These are phyloP conservation scores for Amaranthus hypochondriacus DNA, from an alignment of 148 eudicot genomes.

Conservation along the genomic window DNA sequence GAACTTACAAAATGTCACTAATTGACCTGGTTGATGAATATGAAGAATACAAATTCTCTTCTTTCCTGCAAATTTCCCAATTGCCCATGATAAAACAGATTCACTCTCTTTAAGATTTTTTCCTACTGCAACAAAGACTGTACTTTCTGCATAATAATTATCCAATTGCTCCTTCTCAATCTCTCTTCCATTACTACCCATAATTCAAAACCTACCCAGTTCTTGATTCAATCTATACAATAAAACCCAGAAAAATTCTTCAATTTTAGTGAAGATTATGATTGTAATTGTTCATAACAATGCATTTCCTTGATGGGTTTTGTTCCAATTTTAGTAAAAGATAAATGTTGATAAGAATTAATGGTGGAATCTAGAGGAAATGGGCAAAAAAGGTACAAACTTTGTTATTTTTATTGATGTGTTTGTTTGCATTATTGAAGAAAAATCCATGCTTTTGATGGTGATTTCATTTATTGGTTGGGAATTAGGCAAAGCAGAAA, in stretches of 20 bases:
- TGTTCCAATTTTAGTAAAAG: not conserved
- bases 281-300: slow-evolving; percentile 3
- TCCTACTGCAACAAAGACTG: slow-evolving; percentile 81
- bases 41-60: slow-evolving; percentile 55
- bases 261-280: not conserved
- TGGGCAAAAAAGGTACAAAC: not conserved
- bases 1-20: slow-evolving; percentile 44
- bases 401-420: not conserved
- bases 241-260: slow-evolving; percentile 6
- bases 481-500: not conserved
- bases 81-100: slow-evolving; percentile 59
- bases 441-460: not conserved
- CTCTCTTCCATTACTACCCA: slow-evolving; percentile 35
- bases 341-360: not conserved
- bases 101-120: slow-evolving; percentile 58
- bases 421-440: no score
- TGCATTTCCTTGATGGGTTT: slow-evolving; percentile 13
- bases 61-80: slow-evolving; percentile 42
- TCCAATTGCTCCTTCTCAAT: slow-evolving; percentile 24
- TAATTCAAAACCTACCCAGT: slow-evolving; percentile 22
- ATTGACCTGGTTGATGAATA: slow-evolving; percentile 62
- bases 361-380: not conserved
- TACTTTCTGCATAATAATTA: slow-evolving; percentile 45
- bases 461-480: slow-evolving; percentile 13
- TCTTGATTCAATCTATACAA: not conserved